Evolutionary conservation across 2,329 filamentous ascomycete genomes (phyloP), one percentile per base, ranked within the genome.

Genomic region (Pyrenophora tritici-repentis): DNA sequence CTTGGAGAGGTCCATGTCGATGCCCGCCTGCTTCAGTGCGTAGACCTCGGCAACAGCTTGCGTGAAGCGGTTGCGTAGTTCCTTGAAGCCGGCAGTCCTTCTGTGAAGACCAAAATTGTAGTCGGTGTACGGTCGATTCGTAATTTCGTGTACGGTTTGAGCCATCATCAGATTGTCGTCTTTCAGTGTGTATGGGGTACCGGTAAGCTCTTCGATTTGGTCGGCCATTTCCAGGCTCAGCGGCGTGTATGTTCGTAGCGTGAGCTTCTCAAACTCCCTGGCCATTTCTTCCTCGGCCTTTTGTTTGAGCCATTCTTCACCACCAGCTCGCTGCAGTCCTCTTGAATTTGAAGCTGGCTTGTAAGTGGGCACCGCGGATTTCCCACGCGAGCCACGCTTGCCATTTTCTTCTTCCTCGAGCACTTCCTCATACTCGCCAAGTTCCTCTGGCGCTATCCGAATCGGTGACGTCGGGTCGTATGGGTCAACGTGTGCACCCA

Each of bases 21-120:
- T 41, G 14, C 62, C 63, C 4, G 66, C 61, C 33, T 72, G 55
- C 44, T 65, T 63, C 20, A 84, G 68, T 3, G 81, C 70, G 53
- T 79, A 78, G 4, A 83, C 70, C 63, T 87, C 84, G 4, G 86
- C 78, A 9, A 82, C 73, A 3, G 83, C 79, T 54, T 82, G 78
- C 55, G 83, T 81, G 34, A 86, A 76, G 26, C 79, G 75, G 36
- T 65, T 70, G 38, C 62, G 62, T 13, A 71, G 56, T 9, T 62
- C 50, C 13, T 50, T 37, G 6, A 53, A 37, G 13, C 56, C 54
- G 3, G 53, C 54, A 12, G 54, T 47, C 17, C 61, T 62, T 39
- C 50, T 52, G 22, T 57, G 45, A 24, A 62, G 51, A 26, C 66
- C 69, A 40, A 68, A 70, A 49, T 63, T 65, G 45, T 62, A 59